Base-by-base conservation (phyloP, 331 rosid genomes). In the Arachis monticola region DNA sequence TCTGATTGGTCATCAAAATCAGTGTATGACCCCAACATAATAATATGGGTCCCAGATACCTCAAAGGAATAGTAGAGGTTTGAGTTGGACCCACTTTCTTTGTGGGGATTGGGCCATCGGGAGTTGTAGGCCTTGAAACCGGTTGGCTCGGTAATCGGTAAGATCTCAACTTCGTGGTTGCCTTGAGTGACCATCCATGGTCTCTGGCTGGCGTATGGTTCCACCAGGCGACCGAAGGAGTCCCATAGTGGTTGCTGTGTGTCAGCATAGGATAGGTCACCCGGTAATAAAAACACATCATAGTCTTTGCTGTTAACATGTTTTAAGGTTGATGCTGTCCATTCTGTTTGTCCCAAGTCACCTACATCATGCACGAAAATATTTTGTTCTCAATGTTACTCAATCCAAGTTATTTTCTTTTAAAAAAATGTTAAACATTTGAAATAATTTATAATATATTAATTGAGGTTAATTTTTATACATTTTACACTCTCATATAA, bases 161-260 rank as follows among this genome's bases (percentile, higher is more conserved):
- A 41, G 10, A 0, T 74, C 64, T 91, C 97, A 13, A 85, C 27
- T 80, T 91, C 94, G 52, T 91, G 97, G 87, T 91, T 91, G 27
- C 97, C 97, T 78, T 85, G 42, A 0, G 94, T 87, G 1, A 84
- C 94, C 95, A 89, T 91, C 97, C 97, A 91, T 0, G 97, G 95
- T 30, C 95, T 90, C 11, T 75, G 81, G 63, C 89, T 87, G 0
- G 97, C 92, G 61, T 86, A 81, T 50, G 92, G 86, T 52, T 91
- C 97, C 0, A 91, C 92, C 0, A 91, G 62, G 67, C 97, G 90
- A 8, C 97, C 95, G 14, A 91, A 91, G 1, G 97, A 82, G 74
- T 91, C 97, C 97, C 97, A 91, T 0, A 89, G 69, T 0, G 90
- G 85, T 60, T 91, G 97, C 0, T 79, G 82, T 6, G 72, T 17